A percentile compares a stretch with the other conserved stretches of the same genome.
These are phyloP conservation scores for Sporothrix pallida DNA, from an alignment of 2,329 filamentous ascomycete species.

Conservation along the genomic window DNA sequence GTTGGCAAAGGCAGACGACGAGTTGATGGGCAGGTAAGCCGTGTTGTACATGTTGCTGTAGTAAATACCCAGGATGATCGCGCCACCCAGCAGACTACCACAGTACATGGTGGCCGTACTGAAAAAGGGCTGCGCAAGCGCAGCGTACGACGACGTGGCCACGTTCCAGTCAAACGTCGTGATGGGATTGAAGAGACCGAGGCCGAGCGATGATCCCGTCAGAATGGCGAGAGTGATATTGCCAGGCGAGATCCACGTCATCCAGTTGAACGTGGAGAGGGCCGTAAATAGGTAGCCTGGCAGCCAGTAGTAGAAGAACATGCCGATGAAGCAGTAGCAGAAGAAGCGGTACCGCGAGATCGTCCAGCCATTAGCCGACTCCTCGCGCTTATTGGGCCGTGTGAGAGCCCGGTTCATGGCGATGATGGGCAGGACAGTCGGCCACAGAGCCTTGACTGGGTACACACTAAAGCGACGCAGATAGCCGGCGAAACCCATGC, in stretches of 20 bases:
- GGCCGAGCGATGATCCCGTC: conserved; percentile 48
- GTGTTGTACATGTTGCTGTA: conserved; percentile 53
- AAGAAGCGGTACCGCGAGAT: conserved; percentile 54
- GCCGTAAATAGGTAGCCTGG: conserved; percentile 54
- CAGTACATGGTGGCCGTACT: conserved; percentile 47
- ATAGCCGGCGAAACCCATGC: conserved; percentile 52
- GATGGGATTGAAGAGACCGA: conserved; percentile 55
- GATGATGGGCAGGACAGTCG: conserved; percentile 48
- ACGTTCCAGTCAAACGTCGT: conserved; percentile 60
- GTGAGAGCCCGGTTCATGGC: conserved; percentile 46
- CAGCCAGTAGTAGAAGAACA: conserved; percentile 57
- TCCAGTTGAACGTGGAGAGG: conserved; percentile 55
- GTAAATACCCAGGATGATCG: conserved; percentile 50
- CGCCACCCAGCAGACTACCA: conserved; percentile 46
- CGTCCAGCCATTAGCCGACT: conserved; percentile 52
- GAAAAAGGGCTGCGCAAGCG: conserved; percentile 51
- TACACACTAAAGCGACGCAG: conserved; percentile 49
- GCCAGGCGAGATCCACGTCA: conserved; percentile 56
- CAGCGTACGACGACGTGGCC: conserved; percentile 48
- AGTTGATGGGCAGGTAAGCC: conserved; percentile 57
- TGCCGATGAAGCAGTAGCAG: conserved; percentile 46
- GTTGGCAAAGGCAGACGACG: conserved; percentile 53
- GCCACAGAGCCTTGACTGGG: conserved; percentile 51
- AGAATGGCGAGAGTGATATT: conserved; percentile 53
- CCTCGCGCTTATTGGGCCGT: conserved; percentile 47